Conservation (phyloP, 2,329 filamentous ascomycete genomes). For the Colletotrichum aenigma region DNA sequence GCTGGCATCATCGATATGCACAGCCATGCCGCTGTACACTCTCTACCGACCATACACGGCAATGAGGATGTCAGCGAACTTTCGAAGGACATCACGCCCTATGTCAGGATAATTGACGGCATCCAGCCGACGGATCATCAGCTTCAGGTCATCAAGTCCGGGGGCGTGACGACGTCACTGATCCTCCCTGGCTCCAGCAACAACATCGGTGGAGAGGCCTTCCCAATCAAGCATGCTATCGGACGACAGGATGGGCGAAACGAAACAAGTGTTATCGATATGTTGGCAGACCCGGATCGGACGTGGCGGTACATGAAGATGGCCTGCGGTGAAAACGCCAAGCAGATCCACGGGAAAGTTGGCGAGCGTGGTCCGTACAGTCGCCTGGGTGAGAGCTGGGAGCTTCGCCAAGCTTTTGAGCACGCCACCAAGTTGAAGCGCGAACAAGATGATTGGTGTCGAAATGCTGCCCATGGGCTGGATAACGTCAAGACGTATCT, state of each 20-base stretch:
- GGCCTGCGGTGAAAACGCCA: constrained; percentile 76
- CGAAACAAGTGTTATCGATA: constrained; percentile 66
- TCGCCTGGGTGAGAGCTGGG: constrained; percentile 71
- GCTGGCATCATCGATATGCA: constrained; percentile 76
- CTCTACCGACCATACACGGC: constrained; percentile 57
- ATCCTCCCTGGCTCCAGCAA: constrained; percentile 72
- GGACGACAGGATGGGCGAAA: constrained; percentile 63
- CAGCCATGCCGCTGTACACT: constrained; percentile 65
- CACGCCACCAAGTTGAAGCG: constrained; percentile 60
- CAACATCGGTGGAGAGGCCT: constrained; percentile 75
- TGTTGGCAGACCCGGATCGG: constrained; percentile 69
- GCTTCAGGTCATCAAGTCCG: constrained; percentile 72
- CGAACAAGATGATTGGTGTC: constrained; percentile 72
- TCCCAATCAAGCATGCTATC: constrained; percentile 70
- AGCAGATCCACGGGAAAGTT: constrained; percentile 61
- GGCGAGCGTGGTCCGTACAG: constrained; percentile 62
- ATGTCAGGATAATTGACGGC: constrained; percentile 69
- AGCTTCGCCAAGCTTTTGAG: constrained; percentile 71
- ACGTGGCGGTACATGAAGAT: constrained; percentile 77
- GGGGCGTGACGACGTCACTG: constrained; percentile 71
- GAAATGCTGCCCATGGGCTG: constrained; percentile 54
- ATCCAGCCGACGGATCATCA: constrained; percentile 68
- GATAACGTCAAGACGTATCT: constrained; percentile 61
- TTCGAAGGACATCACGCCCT: constrained; percentile 69
- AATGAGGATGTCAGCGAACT: constrained; percentile 68